Evolutionary conservation across 257 asterid genomes (phyloP), one percentile per base, ranked within the genome.

Genomic region (Coffea canephora): DNA sequence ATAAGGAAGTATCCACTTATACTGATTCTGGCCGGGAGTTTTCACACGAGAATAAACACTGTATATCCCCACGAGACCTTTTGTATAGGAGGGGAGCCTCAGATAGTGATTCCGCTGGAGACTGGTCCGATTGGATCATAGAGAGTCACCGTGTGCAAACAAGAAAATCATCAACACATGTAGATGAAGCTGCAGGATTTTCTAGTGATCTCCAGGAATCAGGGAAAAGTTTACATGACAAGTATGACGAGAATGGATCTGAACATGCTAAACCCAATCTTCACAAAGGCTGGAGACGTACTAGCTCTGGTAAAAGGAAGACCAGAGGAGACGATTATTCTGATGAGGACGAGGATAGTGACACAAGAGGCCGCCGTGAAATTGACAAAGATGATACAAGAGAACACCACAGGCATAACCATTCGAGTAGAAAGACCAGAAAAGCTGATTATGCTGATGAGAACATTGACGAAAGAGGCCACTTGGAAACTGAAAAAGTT

Each of bases 321-420:
- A 48, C 46, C 55, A 73, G 27, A 76, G 69, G 13, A n/a, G 75
- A 10, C 73, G 81, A 75, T 50, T 50, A 69, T 67, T 73, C 76
- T 36, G n/a, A 50, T 69, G 73, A 36, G 39, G 83, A 81, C 12
- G 90, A 87, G 72, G 82, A 66, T 73, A 52, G 62, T 64, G 86
- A 80, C 34, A 54, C 74, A 66, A 88, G 92, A 80, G 96, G 88
- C 80, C 91, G 91, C 57, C 91, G 95, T 97, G 93, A 88, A 79
- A 88, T 92, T 8, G 83, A 84, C 8, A 55, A 74, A 67, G 83
- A 50, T 69, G 83, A 75, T 55, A 77, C 80, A 49, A 67, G 10
- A 50, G 72, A 78, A 74, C 66, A 49, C 8, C 66, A 49, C 10
- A 49, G 13, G 8, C 19, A 73, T 52, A 48, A 55, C 45, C 69